Evolutionary conservation across 1,139 yeast genomes (phyloP), one percentile per base, ranked within the genome.

Genomic region (Saccharomyces hybrid): DNA sequence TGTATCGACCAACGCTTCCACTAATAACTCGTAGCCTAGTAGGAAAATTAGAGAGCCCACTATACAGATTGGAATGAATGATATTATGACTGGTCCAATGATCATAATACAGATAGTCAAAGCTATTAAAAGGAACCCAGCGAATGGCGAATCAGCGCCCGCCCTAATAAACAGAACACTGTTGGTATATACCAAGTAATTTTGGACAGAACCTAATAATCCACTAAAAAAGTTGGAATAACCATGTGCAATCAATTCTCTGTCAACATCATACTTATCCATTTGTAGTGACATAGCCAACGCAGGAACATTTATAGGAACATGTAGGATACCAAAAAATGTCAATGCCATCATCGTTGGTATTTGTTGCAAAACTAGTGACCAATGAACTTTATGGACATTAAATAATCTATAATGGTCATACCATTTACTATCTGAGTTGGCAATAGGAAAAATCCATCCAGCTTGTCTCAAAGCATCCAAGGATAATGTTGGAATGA

Each of bases 221-320:
- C 99, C 99, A 50, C 96, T 87, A 11, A 93, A 64, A 6, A 86
- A 83, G 67, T 93, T 93, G n/a, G 97, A 88, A 58, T 86, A 79
- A 2, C 99, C 99, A 71, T 93, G 99, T 0, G 98, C 97, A 47
- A 91, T 86, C 57, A 93, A 78, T 71, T 93, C 99, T 56, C 93
- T 79, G 70, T 93, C 96, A 30, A 93, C 96, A 66, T 91, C 96
- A 59, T 87, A 81, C 52, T 77, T 73, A 67, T 86, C 93, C 78
- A 88, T 86, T 4, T 90, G 89, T 4, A 88, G 80, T 2, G 96
- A 86, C 16, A 93, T 95, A 0, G 98, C 97, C 55, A 93, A 76
- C 0, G 99, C 98, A 2, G 99, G 99, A 6, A 93, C 97, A 68
- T 93, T 93, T 59, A 93, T 93, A 4, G 99, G 99, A 11, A 93